A percentile compares a stretch with the other conserved stretches of the same genome.
phyloP scores from a whole-genome alignment of 1,139 yeast species.

The Nakaseomyces delphensis region DNA sequence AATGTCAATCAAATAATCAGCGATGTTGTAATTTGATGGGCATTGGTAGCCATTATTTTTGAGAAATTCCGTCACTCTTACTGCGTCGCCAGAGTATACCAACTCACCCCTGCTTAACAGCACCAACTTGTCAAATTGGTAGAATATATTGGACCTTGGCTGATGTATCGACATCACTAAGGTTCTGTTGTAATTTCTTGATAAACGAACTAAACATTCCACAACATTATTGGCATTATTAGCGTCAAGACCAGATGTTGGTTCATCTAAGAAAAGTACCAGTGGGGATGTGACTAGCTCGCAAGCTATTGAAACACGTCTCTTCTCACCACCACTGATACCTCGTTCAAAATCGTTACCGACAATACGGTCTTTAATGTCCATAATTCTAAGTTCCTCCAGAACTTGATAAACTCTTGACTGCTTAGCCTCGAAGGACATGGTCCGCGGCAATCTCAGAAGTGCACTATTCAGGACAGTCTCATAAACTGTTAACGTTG shows the following conservation, averaged over 20 bases:
- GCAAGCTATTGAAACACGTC: conserved; percentile 85
- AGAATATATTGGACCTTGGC: conserved; percentile 93
- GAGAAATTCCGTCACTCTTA: conserved; percentile 64
- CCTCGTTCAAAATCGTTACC: conserved; percentile 90
- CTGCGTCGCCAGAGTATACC: conserved; percentile 79
- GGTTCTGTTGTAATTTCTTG: conserved; percentile 75
- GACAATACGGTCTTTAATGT: conserved; percentile 74
- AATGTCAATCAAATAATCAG: conserved; percentile 85
- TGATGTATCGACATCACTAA: conserved; percentile 91
- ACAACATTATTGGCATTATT: conserved; percentile 88
- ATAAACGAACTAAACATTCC: conserved; percentile 72
- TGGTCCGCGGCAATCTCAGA: conserved; percentile 69
- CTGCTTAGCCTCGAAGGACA: conserved; percentile 66
- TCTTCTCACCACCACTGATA: conserved; percentile 87
- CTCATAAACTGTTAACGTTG: conserved; percentile 91
- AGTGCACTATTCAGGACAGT: conserved; percentile 89
- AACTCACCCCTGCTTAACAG: conserved; percentile 77
- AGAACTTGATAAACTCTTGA: conserved; percentile 78
- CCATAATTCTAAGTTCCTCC: conserved; percentile 72
- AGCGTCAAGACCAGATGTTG: conserved; percentile 91
- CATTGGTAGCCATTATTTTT: conserved; percentile 68
- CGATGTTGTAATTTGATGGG: conserved; percentile 86
- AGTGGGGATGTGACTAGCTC: conserved; percentile 83
- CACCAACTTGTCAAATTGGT: conserved; percentile 74
- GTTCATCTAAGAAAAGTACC: conserved; percentile 73